These are phyloP conservation scores for Fagus crenata DNA, from an alignment of 306 rosid genomes.

Conservation along the genomic window DNA sequence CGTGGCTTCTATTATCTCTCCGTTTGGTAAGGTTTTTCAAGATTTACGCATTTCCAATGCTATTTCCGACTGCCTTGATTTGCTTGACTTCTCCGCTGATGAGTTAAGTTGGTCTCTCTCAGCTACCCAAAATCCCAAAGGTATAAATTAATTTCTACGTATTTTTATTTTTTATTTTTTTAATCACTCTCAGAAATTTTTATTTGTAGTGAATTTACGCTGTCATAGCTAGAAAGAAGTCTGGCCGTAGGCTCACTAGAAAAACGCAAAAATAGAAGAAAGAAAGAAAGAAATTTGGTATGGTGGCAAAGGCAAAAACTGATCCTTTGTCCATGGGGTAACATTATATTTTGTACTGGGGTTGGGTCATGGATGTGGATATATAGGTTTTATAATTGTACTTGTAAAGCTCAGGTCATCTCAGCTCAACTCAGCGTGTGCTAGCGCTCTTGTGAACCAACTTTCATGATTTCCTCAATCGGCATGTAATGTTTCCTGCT, in stretches of 20 bases:
- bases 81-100: constrained; percentile 61
- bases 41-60: constrained; percentile 59
- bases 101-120: constrained; percentile 54
- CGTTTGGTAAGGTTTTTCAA: constrained; percentile 33
- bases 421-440: too few species aligned
- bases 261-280: too few species aligned
- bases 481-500: background rate
- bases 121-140: constrained; percentile 54
- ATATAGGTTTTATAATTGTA: background rate
- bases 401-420: background rate
- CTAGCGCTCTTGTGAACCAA: background rate
- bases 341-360: background rate
- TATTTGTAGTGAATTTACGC: background rate
- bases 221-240: too few species aligned
- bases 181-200: background rate
- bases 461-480: background rate
- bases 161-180: background rate
- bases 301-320: too few species aligned
- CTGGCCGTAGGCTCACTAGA: too few species aligned
- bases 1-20: constrained; percentile 53
- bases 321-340: background rate
- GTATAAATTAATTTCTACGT: constrained; percentile 23
- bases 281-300: too few species aligned
- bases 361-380: background rate
- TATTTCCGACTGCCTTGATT: constrained; percentile 66